Percentiles rank a stretch among this genome's conserved stretches.
Evolutionary conservation across 768 basidiomycete genomes (phyloP).

Genomic region (Inosperma sp.): DNA sequence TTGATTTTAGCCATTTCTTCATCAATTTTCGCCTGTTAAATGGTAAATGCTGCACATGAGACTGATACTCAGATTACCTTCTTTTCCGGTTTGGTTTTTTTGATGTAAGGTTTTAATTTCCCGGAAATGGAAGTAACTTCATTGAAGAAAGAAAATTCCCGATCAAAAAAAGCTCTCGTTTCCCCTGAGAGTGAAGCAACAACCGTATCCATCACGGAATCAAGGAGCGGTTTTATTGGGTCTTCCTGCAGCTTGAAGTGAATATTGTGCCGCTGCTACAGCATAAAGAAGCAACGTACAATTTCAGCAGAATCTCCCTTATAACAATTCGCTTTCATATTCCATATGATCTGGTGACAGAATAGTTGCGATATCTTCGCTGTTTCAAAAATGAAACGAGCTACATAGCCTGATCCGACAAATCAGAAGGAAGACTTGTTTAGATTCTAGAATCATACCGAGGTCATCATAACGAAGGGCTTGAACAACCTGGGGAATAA

Average conservation of each 20-base stretch:
- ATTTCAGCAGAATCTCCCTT: slow-evolving; percentile 86
- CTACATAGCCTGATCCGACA: slow-evolving; percentile 72
- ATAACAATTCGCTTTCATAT: slow-evolving; percentile 98
- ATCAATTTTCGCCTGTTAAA: slow-evolving; percentile 87
- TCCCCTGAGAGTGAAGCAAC: slow-evolving; percentile 85
- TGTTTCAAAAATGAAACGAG: slow-evolving; percentile 93
- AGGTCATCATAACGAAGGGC: slow-evolving; percentile 86
- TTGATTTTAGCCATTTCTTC: slow-evolving; percentile 97
- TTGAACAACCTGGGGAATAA: slow-evolving; percentile 97
- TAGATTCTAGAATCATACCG: slow-evolving; percentile 43
- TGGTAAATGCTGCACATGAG: slow-evolving; percentile 2
- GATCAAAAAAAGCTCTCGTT: slow-evolving; percentile 84
- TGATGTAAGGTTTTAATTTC: slow-evolving; percentile 94
- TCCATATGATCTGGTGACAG: slow-evolving; percentile 99
- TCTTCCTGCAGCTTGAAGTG: slow-evolving; percentile 59
- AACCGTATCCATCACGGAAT: slow-evolving; percentile 74
- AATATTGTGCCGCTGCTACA: slow-evolving; percentile 5
- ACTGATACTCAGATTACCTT: slow-evolving; percentile 49
- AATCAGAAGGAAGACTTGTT: background rate
- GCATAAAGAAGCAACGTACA: slow-evolving; percentile 35
- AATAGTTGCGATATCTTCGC: slow-evolving; percentile 96
- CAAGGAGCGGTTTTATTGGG: slow-evolving; percentile 94
- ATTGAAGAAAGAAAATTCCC: slow-evolving; percentile 93
- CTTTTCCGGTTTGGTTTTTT: slow-evolving; percentile 92
- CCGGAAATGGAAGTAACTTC: slow-evolving; percentile 98